These are phyloP conservation scores for Penicillium olsonii DNA, from an alignment of 2,329 filamentous ascomycete genomes.

Conservation along the genomic window DNA sequence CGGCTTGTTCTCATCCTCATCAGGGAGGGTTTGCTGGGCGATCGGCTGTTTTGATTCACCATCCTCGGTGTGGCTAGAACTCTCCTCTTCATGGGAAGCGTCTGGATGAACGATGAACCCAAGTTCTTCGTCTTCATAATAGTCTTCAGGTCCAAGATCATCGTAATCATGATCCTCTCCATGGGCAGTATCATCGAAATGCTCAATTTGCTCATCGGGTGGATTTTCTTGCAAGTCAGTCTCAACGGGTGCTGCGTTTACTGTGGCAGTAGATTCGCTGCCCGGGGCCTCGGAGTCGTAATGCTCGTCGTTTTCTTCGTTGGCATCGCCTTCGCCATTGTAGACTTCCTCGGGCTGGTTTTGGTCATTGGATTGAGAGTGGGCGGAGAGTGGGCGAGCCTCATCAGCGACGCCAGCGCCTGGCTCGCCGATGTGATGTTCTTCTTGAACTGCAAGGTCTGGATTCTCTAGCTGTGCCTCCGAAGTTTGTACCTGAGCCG, in stretches of 20 bases:
- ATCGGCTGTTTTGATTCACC: constrained; percentile 5
- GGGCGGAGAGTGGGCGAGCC: background rate
- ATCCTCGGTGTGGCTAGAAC: background rate
- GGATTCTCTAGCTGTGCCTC: background rate
- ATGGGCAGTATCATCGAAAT: constrained; percentile 20
- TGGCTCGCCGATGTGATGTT: background rate
- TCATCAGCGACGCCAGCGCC: background rate
- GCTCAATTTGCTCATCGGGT: constrained; percentile 12
- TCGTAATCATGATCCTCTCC: constrained; percentile 18
- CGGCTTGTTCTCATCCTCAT: constrained; percentile 9
- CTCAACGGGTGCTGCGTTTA: constrained; percentile 21
- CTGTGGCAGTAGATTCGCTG: constrained; percentile 33
- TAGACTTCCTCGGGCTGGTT: background rate
- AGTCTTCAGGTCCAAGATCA: constrained; percentile 10
- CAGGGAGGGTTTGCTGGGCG: constrained; percentile 10
- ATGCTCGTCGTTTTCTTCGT: constrained; percentile 22
- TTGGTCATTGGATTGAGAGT: background rate
- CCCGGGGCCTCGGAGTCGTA: constrained; percentile 31
- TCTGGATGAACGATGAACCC: constrained; percentile 15
- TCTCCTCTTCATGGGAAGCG: constrained; percentile 11
- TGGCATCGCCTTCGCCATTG: constrained; percentile 7
- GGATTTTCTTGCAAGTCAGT: constrained; percentile 12
- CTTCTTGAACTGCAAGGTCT: background rate
- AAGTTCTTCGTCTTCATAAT: constrained; percentile 16
- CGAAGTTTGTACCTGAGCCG: background rate